Conservation (phyloP, 1,284 basidiomycete genomes). For the Lentinula novae-zelandiae region DNA sequence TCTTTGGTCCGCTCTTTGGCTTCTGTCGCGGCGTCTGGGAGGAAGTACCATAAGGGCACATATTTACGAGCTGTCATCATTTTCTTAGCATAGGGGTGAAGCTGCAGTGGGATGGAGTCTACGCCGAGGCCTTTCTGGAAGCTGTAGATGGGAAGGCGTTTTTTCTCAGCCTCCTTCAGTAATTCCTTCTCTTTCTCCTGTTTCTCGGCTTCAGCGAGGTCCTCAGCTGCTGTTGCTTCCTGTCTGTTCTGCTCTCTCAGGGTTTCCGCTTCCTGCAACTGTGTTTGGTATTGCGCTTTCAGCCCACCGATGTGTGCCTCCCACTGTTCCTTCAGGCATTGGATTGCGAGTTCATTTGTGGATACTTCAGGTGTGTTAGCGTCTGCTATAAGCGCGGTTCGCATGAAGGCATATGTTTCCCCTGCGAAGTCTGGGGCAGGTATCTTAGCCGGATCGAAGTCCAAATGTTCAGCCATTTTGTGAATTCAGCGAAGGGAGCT, state of each 20-base stretch:
- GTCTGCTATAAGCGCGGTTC: background rate
- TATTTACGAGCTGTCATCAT: background rate
- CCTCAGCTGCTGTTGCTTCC: background rate
- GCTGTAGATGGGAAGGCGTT: background rate
- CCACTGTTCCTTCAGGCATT: background rate
- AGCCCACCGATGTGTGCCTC: background rate
- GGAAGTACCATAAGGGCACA: background rate
- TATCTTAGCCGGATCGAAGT: background rate
- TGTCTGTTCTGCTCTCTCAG: background rate
- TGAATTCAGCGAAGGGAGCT: too few species aligned
- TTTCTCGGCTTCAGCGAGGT: background rate
- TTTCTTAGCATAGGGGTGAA: background rate
- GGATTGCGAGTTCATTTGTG: background rate
- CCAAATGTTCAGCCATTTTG: background rate
- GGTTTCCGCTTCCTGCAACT: background rate
- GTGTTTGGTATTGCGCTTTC: background rate
- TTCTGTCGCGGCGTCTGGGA: background rate
- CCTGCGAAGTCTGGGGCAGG: background rate
- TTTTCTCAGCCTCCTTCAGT: slow-evolving; percentile 6
- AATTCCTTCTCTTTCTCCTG: background rate
- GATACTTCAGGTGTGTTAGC: background rate
- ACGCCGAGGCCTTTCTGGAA: background rate
- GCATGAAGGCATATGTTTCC: background rate
- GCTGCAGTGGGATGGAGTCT: background rate
- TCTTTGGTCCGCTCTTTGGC: background rate